phyloP scores from a whole-genome alignment of 257 asterid genomes.

The Rhazya stricta region DNA sequence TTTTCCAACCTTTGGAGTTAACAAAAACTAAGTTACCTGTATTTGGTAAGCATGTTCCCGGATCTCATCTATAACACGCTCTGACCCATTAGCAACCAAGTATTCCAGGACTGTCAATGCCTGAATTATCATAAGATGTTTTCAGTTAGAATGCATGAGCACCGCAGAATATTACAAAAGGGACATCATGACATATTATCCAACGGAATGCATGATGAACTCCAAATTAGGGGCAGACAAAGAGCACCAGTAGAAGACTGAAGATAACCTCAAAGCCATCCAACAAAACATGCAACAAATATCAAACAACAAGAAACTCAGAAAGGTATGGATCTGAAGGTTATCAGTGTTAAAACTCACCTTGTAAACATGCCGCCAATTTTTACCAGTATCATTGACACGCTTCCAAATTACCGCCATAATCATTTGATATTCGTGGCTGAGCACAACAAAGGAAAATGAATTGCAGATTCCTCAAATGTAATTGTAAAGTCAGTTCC shows the following conservation, averaged over 20 bases:
- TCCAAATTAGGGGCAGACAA: background rate
- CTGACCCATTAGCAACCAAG: conserved; percentile 92
- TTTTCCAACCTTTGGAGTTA: conserved; percentile 4
- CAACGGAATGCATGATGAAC: background rate
- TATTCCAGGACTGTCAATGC: conserved; percentile 87
- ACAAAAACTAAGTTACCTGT: conserved; percentile 52
- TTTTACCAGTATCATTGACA: conserved; percentile 82
- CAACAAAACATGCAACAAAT: background rate
- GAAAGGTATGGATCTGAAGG: background rate
- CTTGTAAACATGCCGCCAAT: conserved; percentile 99
- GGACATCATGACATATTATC: background rate
- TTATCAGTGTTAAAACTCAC: conserved; percentile 29
- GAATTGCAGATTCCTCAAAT: conserved; percentile 8
- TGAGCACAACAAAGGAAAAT: conserved; percentile 31
- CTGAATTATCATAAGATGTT: conserved; percentile 33
- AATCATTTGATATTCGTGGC: conserved; percentile 94
- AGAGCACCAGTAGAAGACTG: background rate
- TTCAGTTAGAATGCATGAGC: conserved; percentile 14
- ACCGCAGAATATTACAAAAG: conserved; percentile 10
- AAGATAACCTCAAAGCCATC: background rate
- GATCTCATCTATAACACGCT: conserved; percentile 88
- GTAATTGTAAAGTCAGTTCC: conserved; percentile 7
- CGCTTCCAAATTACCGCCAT: conserved; percentile 97
- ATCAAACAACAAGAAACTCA: background rate
- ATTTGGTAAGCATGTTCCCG: conserved; percentile 94